Evolutionary conservation across 108 stramenopile species (phyloP).

Genomic region (Epithemia pelagica): DNA sequence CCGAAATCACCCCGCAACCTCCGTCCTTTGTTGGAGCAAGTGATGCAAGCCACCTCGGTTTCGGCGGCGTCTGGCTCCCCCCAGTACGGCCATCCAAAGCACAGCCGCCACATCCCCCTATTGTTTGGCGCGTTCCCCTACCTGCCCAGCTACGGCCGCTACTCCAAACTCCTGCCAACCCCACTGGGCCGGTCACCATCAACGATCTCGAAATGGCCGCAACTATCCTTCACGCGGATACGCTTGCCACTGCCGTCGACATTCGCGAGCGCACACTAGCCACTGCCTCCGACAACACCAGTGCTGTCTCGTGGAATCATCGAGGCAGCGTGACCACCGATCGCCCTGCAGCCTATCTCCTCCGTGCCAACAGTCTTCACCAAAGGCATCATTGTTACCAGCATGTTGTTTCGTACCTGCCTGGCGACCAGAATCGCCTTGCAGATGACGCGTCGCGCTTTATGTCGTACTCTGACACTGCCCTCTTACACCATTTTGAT

Average conservation of each 20-base stretch:
- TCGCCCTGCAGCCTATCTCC: slow-evolving; percentile 29
- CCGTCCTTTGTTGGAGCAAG: slow-evolving; percentile 16
- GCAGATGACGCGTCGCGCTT: slow-evolving; percentile 24
- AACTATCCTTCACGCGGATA: slow-evolving; percentile 39
- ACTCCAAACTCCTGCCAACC: slow-evolving; percentile 20
- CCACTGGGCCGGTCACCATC: slow-evolving; percentile 23
- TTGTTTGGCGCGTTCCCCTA: slow-evolving; percentile 32
- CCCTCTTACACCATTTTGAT: slow-evolving; percentile 19
- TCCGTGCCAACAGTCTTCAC: slow-evolving; percentile 30
- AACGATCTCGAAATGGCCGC: slow-evolving; percentile 35
- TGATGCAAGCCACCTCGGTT: slow-evolving; percentile 24
- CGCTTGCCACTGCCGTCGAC: slow-evolving; percentile 19
- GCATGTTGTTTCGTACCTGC: slow-evolving; percentile 15
- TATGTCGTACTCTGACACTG: slow-evolving; percentile 16
- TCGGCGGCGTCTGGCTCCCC: too few species aligned
- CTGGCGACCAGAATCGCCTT: slow-evolving; percentile 19
- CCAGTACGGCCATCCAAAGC: too few species aligned
- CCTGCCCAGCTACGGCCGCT: slow-evolving; percentile 13
- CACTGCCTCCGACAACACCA: slow-evolving; percentile 25
- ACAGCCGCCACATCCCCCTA: slow-evolving; percentile 8
- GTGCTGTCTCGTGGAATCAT: slow-evolving; percentile 26
- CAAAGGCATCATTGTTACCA: slow-evolving; percentile 30
- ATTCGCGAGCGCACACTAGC: slow-evolving; percentile 24
- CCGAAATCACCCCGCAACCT: slow-evolving; percentile 19
- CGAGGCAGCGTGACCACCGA: slow-evolving; percentile 30